Conservation (phyloP, 2,329 filamentous ascomycete species). For the Whalleya microplaca region DNA sequence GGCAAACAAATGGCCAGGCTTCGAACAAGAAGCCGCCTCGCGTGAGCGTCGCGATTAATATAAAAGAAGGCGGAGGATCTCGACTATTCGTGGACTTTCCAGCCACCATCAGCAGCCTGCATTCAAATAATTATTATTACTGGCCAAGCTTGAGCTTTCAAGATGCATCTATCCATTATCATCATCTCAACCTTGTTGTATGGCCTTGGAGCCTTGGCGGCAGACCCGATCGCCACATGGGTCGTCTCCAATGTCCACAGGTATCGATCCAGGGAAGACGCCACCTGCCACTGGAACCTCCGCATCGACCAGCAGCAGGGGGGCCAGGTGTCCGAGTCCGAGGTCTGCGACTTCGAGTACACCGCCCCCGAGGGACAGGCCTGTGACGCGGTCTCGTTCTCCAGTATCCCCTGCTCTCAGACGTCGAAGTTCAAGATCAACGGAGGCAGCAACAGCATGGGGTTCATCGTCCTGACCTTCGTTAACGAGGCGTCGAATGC, state of each 20-base stretch:
- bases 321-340: too few species aligned
- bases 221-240: not conserved
- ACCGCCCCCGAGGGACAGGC: conserved; percentile 1
- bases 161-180: not conserved
- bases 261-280: not conserved
- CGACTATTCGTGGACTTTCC: not conserved
- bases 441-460: conserved; percentile 22
- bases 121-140: not conserved
- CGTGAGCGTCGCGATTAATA: not conserved
- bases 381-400: conserved; percentile 19
- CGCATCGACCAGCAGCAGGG: not conserved
- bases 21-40: too few species aligned
- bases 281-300: not conserved
- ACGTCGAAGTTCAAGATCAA: conserved; percentile 10
- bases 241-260: not conserved
- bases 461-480: conserved; percentile 25
- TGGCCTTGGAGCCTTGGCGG: not conserved
- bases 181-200: not conserved
- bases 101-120: not conserved
- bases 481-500: not conserved
- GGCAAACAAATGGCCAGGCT: not conserved
- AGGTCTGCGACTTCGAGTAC: conserved; percentile 7
- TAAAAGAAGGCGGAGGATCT: not conserved
- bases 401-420: conserved; percentile 1
- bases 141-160: not conserved